Conservation (phyloP, 2,329 filamentous ascomycete genomes). For the Coniella vitis region DNA sequence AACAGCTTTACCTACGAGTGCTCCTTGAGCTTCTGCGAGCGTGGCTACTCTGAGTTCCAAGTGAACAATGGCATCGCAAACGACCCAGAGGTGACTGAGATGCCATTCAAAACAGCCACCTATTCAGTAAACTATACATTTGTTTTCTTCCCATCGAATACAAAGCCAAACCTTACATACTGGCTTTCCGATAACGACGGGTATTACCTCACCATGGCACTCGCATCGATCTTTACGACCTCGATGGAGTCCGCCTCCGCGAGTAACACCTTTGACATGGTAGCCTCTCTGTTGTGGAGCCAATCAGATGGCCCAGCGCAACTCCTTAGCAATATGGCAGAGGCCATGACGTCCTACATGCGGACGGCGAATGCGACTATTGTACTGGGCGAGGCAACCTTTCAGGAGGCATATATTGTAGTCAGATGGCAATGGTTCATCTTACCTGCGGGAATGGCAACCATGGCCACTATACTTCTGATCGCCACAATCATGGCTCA, state of each 20-base stretch:
- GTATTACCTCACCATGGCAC: neutral
- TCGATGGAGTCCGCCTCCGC: neutral
- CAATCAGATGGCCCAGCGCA: neutral
- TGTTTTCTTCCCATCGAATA: neutral
- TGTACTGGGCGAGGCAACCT: neutral
- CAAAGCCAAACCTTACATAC: neutral
- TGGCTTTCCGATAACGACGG: neutral
- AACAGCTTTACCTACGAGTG: neutral
- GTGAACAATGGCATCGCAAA: neutral
- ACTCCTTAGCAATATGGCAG: neutral
- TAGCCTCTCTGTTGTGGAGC: neutral
- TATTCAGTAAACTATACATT: neutral
- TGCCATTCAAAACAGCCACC: neutral
- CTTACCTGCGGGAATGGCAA: neutral
- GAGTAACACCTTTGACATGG: neutral
- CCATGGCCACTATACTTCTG: neutral
- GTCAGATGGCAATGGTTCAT: neutral
- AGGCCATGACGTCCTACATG: neutral
- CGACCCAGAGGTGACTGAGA: neutral
- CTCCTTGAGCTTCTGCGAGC: conserved; percentile 1
- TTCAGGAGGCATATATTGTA: neutral
- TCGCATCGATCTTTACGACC: neutral
- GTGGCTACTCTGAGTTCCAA: neutral
- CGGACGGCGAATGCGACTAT: neutral
- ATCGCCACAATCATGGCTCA: neutral